Evolutionary conservation across 257 asterid genomes (phyloP).

Genomic region (Prunella vulgaris): DNA sequence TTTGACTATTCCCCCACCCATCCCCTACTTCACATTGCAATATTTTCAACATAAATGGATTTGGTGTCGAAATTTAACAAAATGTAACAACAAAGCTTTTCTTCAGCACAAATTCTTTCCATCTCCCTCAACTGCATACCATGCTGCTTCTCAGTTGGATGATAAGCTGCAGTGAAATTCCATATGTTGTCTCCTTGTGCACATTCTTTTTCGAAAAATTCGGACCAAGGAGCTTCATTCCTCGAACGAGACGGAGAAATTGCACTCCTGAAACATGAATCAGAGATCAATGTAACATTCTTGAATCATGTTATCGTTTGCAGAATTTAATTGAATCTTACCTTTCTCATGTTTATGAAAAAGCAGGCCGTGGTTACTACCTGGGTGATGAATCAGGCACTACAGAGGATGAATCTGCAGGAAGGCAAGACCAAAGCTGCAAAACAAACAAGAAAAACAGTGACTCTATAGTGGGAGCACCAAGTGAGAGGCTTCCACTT

Average conservation of each 20-base stretch:
- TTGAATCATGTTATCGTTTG: neutral
- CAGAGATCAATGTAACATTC: neutral
- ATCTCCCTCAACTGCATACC: neutral
- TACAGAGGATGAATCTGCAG: slow-evolving; percentile 64
- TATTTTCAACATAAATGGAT: neutral
- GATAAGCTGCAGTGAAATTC: neutral
- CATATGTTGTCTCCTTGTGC: neutral
- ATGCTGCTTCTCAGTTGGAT: no score
- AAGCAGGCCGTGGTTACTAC: neutral
- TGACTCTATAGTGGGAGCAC: slow-evolving; percentile 52
- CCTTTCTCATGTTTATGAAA: neutral
- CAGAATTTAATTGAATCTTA: neutral
- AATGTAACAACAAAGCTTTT: slow-evolving; percentile 10
- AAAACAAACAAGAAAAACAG: slow-evolving; percentile 56
- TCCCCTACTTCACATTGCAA: neutral
- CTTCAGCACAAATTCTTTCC: neutral
- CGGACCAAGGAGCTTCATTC: slow-evolving; percentile 58
- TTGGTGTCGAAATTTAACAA: neutral
- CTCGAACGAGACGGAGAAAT: slow-evolving; percentile 13
- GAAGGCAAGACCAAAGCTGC: slow-evolving; percentile 53
- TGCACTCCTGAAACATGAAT: slow-evolving; percentile 14
- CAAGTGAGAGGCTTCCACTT: slow-evolving; percentile 80
- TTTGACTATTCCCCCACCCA: neutral
- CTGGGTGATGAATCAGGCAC: slow-evolving; percentile 26
- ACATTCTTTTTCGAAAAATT: neutral